Evolutionary conservation across 495 filamentous ascomycete species (phyloP).

Genomic region (Talaromyces liani): DNA sequence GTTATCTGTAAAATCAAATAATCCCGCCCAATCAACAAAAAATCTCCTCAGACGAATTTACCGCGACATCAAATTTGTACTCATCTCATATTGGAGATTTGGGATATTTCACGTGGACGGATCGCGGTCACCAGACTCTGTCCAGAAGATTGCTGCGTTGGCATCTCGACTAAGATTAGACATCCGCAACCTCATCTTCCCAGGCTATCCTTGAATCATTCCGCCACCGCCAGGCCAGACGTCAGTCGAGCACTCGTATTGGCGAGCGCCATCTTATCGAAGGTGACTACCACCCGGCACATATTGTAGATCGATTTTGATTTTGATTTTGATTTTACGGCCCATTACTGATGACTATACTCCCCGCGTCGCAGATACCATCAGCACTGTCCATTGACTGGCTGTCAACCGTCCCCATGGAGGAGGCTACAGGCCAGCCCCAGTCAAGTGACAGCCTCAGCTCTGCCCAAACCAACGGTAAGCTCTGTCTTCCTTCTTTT

Average conservation of each 20-base stretch:
- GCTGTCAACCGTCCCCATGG: background rate
- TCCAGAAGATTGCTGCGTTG: constrained; percentile 6
- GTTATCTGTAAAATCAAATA: background rate
- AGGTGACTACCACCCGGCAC: background rate
- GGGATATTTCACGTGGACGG: background rate
- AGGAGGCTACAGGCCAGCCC: background rate
- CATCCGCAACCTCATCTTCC: background rate
- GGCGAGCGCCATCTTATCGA: background rate
- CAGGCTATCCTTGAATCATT: background rate
- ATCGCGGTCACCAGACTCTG: constrained; percentile 8
- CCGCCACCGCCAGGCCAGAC: background rate
- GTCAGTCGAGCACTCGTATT: background rate
- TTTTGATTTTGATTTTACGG: background rate
- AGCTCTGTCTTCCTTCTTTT: background rate
- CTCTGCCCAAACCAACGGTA: constrained; percentile 6
- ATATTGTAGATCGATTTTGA: background rate
- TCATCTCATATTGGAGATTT: background rate
- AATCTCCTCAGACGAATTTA: background rate
- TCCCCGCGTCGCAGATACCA: background rate
- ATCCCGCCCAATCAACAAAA: background rate
- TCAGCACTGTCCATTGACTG: background rate
- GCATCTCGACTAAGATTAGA: constrained; percentile 6
- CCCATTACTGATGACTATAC: background rate
- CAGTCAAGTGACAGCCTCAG: constrained; percentile 6
- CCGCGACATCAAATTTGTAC: background rate